Percentiles rank a stretch among this genome's conserved stretches.
phyloP scores from a whole-genome alignment of 371 early-diverging fungal species.

The Mucor velutinosus region DNA sequence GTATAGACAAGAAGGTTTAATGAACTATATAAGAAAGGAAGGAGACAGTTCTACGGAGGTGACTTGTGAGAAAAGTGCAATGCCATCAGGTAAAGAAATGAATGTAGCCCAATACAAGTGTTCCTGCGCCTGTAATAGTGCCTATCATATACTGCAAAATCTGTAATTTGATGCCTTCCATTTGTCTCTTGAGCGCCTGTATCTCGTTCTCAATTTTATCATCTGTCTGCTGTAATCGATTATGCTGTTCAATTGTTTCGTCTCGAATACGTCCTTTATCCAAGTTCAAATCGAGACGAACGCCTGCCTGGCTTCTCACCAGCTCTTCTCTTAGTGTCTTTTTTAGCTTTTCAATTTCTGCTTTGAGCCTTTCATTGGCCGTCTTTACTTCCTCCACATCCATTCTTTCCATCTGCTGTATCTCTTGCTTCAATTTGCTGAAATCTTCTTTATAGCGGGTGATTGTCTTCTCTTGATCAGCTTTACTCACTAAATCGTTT shows the following conservation, averaged over 20 bases:
- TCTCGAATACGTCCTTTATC: constrained; percentile 92
- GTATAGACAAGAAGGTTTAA: neutral
- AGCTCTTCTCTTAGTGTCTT: constrained; percentile 83
- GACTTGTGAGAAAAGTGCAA: constrained; percentile 3
- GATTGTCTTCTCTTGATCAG: constrained; percentile 85
- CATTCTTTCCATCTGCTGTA: constrained; percentile 86
- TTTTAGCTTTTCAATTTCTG: constrained; percentile 83
- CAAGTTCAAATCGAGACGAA: constrained; percentile 85
- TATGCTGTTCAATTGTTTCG: constrained; percentile 81
- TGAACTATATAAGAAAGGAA: neutral
- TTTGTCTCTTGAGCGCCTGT: constrained; percentile 72
- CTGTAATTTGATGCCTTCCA: constrained; percentile 91
- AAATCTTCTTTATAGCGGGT: constrained; percentile 89
- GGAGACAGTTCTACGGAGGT: neutral
- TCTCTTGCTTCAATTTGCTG: constrained; percentile 82
- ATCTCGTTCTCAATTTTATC: constrained; percentile 89
- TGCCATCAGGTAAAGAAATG: constrained; percentile 22
- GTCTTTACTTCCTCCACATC: constrained; percentile 85
- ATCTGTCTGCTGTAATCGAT: constrained; percentile 84
- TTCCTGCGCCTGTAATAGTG: constrained; percentile 85
- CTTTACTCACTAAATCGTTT: constrained; percentile 72
- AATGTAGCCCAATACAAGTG: constrained; percentile 59
- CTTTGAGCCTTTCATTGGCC: constrained; percentile 79
- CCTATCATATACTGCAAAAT: constrained; percentile 84
- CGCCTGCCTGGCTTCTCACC: constrained; percentile 86